Evolutionary conservation across 257 asterid genomes (phyloP).

Genomic region (Solanum ossicruentum): DNA sequence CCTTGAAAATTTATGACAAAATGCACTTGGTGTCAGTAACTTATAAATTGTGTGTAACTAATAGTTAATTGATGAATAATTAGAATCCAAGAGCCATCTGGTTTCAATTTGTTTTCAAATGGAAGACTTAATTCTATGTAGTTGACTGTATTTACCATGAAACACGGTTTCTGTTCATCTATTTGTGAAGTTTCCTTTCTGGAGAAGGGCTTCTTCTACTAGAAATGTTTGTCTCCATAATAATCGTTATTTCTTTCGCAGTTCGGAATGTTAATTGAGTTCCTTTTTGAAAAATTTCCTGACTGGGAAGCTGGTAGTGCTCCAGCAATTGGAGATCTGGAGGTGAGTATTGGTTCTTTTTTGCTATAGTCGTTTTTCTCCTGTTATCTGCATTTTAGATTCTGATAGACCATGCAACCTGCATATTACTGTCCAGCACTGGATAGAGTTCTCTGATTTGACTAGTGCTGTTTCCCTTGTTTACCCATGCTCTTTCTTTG

Average conservation of each 20-base stretch:
- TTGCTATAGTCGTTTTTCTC: not conserved
- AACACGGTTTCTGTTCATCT: not conserved
- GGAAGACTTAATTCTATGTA: not conserved
- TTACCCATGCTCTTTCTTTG: not conserved
- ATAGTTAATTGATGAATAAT: not conserved
- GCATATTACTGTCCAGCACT: not conserved
- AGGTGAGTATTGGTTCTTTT: conserved; percentile 39
- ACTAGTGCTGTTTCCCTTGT: not conserved
- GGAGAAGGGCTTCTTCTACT: not conserved
- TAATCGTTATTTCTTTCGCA: conserved; percentile 19
- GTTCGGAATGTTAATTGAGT: conserved; percentile 92
- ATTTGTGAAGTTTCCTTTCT: not conserved
- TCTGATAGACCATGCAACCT: not conserved
- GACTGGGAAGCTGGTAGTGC: conserved; percentile 45
- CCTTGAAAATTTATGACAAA: not conserved
- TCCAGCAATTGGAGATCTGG: conserved; percentile 84
- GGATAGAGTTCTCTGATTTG: not conserved
- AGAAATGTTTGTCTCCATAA: not conserved
- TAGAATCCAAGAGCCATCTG: not conserved
- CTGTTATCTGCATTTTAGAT: not conserved
- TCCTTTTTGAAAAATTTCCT: conserved; percentile 59
- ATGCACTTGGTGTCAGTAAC: not conserved
- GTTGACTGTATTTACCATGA: not conserved
- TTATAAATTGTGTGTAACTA: not conserved
- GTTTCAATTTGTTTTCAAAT: not conserved